A percentile compares a stretch with the other conserved stretches of the same genome.
phyloP scores from a whole-genome alignment of 2,329 filamentous ascomycete genomes.

The Cercospora sesami region DNA sequence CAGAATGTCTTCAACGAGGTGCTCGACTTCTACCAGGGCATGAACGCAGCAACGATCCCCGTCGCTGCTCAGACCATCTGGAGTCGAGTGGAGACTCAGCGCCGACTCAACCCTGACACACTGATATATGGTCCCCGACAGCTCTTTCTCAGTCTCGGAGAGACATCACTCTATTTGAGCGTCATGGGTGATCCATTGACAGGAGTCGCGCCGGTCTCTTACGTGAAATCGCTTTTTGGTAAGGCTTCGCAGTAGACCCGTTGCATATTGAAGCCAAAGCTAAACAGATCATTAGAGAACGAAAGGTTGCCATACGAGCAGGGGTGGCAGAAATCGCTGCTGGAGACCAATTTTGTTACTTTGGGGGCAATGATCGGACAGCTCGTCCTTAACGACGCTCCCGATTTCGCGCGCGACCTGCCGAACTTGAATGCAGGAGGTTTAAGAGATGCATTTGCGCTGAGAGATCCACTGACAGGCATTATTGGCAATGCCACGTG shows the following conservation, averaged over 20 bases:
- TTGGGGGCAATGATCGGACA: neutral
- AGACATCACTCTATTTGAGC: conserved; percentile 15
- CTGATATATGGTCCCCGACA: conserved; percentile 15
- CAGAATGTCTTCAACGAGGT: neutral
- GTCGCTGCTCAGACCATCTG: neutral
- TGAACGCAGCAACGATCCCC: neutral
- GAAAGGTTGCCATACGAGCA: neutral
- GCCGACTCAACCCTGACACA: conserved; percentile 5
- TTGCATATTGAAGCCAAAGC: neutral
- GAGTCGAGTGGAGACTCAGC: neutral
- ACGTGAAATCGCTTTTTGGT: conserved; percentile 25
- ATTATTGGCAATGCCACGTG: neutral
- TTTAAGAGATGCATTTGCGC: neutral
- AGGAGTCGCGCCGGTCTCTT: conserved; percentile 17
- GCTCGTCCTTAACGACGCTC: neutral
- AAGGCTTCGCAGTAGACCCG: neutral
- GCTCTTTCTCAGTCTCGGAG: conserved; percentile 11
- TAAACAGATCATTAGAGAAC: neutral
- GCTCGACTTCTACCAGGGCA: neutral
- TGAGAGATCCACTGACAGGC: neutral
- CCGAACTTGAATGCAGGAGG: neutral
- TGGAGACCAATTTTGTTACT: neutral
- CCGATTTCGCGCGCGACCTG: neutral
- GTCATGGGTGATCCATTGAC: conserved; percentile 15
- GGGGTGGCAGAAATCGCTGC: neutral